Percentiles rank a stretch among this genome's conserved stretches.
Conservation (phyloP, 495 filamentous ascomycete genomes). For the Astrothelium subdiscretum region DNA sequence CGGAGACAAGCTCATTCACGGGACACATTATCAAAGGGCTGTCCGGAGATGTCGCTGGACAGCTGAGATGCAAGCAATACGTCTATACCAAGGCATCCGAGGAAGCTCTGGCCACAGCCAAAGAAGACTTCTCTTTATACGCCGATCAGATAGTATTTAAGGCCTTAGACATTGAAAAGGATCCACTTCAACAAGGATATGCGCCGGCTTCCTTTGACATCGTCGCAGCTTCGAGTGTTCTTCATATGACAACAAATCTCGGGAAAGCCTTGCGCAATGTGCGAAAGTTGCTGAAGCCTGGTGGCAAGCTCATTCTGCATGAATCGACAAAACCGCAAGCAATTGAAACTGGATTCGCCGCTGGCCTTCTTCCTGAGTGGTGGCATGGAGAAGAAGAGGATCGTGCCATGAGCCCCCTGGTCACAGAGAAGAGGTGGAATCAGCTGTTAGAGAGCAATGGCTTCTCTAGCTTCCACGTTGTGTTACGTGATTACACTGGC, state of each 20-base stretch:
- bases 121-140: constrained; percentile 4
- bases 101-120: constrained; percentile 9
- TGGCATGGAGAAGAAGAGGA: background rate
- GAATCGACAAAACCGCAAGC: background rate
- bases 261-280: constrained; percentile 4
- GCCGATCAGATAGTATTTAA: constrained; percentile 7
- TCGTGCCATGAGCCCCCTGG: background rate
- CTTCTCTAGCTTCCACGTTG: background rate
- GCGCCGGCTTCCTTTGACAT: constrained; percentile 10
- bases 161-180: constrained; percentile 13
- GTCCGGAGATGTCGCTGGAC: background rate
- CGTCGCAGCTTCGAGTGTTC: constrained; percentile 9
- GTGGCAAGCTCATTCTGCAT: background rate
- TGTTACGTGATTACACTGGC: background rate
- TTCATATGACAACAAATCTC: constrained; percentile 8
- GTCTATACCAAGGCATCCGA: constrained; percentile 13
- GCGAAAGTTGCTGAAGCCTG: constrained; percentile 8
- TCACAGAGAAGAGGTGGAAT: background rate
- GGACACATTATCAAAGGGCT: background rate
- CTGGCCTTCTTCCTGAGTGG: constrained; percentile 2
- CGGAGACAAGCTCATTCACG: background rate
- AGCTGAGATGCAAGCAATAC: background rate
- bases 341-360: background rate
- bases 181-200: constrained; percentile 13
- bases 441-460: background rate